Evolutionary conservation across 768 basidiomycete genomes (phyloP).

Genomic region (Lactifluus echinatus): DNA sequence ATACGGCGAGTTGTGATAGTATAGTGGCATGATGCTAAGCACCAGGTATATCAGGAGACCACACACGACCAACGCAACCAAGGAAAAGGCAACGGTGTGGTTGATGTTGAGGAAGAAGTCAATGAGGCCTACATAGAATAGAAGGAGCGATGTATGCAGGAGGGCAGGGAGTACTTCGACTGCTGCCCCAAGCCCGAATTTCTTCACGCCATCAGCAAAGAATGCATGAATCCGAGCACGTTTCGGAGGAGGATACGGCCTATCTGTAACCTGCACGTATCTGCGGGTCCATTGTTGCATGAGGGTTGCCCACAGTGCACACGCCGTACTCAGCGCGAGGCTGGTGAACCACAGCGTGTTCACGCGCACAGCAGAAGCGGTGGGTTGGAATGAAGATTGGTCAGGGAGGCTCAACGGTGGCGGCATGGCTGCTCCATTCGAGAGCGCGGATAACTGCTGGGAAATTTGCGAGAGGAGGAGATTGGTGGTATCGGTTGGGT

Average conservation of each 20-base stretch:
- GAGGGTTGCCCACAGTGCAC: not conserved
- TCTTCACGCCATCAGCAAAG: slow-evolving; percentile 33
- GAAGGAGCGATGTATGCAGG: not conserved
- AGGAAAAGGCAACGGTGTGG: not conserved
- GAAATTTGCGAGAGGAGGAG: not conserved
- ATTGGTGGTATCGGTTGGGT: not conserved
- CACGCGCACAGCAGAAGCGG: not conserved
- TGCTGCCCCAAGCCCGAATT: slow-evolving; percentile 32
- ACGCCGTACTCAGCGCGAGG: not conserved
- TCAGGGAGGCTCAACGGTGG: not conserved
- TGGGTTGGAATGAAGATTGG: not conserved
- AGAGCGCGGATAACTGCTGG: not conserved
- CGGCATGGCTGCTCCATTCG: not conserved
- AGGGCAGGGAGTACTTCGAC: slow-evolving; percentile 29
- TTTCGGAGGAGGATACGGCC: not conserved
- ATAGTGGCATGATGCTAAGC: not conserved
- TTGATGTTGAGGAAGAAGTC: not conserved
- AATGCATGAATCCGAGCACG: not conserved
- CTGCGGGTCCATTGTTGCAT: not conserved
- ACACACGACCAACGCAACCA: not conserved
- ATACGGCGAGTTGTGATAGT: not conserved
- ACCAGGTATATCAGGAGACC: not conserved
- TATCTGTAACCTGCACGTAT: not conserved
- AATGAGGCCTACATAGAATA: not conserved
- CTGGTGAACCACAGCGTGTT: not conserved